These are phyloP conservation scores for Xylaria sp. DNA, from an alignment of 2,329 filamentous ascomycete genomes.

Conservation along the genomic window DNA sequence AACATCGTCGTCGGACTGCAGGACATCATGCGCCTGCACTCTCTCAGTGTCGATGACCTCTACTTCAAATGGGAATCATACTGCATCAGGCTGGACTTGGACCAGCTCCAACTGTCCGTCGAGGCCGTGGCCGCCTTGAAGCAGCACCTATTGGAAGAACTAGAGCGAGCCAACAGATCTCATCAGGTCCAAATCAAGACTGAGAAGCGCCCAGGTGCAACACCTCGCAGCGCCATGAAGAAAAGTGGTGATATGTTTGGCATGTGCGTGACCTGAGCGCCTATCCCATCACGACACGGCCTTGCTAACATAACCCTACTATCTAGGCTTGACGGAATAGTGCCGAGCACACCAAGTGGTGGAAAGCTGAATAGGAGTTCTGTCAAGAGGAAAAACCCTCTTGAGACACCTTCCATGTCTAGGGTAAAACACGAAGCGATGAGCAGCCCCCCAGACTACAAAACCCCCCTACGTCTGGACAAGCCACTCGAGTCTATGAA, in stretches of 20 bases:
- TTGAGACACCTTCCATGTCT: constrained; percentile 44
- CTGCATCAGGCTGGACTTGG: constrained; percentile 85
- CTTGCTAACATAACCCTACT: constrained; percentile 4
- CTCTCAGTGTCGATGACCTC: constrained; percentile 74
- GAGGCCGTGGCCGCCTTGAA: constrained; percentile 73
- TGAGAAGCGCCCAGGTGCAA: constrained; percentile 57
- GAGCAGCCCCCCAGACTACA: constrained; percentile 42
- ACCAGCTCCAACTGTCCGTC: constrained; percentile 67
- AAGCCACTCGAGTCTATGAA: constrained; percentile 38
- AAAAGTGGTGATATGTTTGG: constrained; percentile 68
- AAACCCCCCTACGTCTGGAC: constrained; percentile 38
- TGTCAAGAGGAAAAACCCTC: constrained; percentile 34
- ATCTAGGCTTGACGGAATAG: constrained; percentile 58
- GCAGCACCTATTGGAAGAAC: constrained; percentile 74
- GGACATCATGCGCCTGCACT: constrained; percentile 81
- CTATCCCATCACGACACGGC: not conserved
- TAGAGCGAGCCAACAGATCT: constrained; percentile 68
- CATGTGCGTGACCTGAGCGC: constrained; percentile 50
- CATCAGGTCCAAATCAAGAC: constrained; percentile 59
- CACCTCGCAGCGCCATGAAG: constrained; percentile 55
- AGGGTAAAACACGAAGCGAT: constrained; percentile 41
- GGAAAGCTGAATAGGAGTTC: constrained; percentile 40
- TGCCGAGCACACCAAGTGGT: constrained; percentile 55
- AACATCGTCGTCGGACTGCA: constrained; percentile 78
- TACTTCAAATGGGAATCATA: constrained; percentile 99